Evolutionary conservation across 352 stramenopile genomes (phyloP).

Genomic region (Phytophthora crassamura): DNA sequence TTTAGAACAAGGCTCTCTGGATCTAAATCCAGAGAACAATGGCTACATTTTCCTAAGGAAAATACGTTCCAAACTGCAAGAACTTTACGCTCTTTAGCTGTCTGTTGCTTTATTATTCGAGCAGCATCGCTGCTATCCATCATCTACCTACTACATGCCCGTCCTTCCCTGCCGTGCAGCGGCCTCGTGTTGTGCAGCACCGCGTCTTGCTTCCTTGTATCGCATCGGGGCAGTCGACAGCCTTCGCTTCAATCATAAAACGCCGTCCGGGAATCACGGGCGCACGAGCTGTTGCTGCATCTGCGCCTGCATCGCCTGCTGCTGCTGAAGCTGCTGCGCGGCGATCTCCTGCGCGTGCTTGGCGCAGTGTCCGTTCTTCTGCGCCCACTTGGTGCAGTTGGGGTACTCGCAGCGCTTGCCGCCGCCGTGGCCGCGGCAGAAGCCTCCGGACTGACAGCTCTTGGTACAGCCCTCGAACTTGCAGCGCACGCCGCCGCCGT

Average conservation of each 20-base stretch:
- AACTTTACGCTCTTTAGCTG: slow-evolving; percentile 14
- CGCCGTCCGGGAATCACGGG: slow-evolving; percentile 23
- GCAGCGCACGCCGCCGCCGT: slow-evolving; percentile 85
- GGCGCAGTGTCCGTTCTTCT: slow-evolving; percentile 88
- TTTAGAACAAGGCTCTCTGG: no score
- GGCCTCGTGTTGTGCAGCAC: slow-evolving; percentile 10
- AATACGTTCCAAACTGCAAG: background rate
- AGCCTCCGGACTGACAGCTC: slow-evolving; percentile 86
- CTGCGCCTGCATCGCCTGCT: slow-evolving; percentile 49
- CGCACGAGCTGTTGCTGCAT: slow-evolving; percentile 50
- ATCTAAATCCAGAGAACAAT: no score
- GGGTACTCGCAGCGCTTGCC: slow-evolving; percentile 88
- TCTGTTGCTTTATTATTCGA: slow-evolving; percentile 38
- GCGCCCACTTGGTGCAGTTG: slow-evolving; percentile 87
- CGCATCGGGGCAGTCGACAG: slow-evolving; percentile 23
- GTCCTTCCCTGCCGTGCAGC: slow-evolving; percentile 18
- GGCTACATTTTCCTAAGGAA: background rate
- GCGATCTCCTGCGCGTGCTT: slow-evolving; percentile 89
- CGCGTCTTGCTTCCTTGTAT: slow-evolving; percentile 14
- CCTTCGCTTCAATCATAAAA: slow-evolving; percentile 23
- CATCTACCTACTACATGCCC: slow-evolving; percentile 27
- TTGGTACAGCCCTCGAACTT: slow-evolving; percentile 90
- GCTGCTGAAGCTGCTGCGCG: slow-evolving; percentile 56
- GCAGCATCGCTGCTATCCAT: slow-evolving; percentile 24
- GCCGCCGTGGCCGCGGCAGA: slow-evolving; percentile 83